Evolutionary conservation across 305 asterid species (phyloP).

Genomic region (Salvia sclarea): DNA sequence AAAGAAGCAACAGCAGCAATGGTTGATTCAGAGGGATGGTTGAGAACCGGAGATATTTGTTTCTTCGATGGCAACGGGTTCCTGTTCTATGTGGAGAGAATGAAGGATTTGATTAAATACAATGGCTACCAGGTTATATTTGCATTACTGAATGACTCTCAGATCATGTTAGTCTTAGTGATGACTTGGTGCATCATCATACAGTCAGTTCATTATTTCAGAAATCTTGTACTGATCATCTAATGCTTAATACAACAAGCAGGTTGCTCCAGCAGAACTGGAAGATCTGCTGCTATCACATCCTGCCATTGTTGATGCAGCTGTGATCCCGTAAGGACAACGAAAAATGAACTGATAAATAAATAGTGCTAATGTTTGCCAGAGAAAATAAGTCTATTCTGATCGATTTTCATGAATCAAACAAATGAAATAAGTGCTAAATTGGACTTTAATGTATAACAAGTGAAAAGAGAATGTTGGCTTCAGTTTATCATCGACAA

Average conservation of each 20-base stretch:
- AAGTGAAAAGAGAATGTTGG: neutral
- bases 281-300: constrained; percentile 47
- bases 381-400: neutral
- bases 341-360: neutral
- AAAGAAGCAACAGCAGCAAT: constrained; percentile 53
- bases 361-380: neutral
- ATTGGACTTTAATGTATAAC: neutral
- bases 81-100: constrained; percentile 55
- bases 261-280: constrained; percentile 54
- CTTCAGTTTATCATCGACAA: neutral
- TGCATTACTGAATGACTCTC: neutral
- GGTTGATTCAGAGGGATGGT: constrained; percentile 56
- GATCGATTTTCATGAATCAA: neutral
- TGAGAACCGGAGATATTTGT: constrained; percentile 61
- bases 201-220: neutral
- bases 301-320: constrained; percentile 45
- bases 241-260: constrained; percentile 1
- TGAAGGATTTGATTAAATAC: constrained; percentile 55
- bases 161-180: neutral
- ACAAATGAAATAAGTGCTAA: neutral
- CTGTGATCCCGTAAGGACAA: constrained; percentile 39
- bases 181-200: too few relatives aligned
- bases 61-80: constrained; percentile 46
- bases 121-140: constrained; percentile 50
- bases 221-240: neutral